phyloP scores from a whole-genome alignment of 805 yeast species.

The Yarrowia deformans region DNA sequence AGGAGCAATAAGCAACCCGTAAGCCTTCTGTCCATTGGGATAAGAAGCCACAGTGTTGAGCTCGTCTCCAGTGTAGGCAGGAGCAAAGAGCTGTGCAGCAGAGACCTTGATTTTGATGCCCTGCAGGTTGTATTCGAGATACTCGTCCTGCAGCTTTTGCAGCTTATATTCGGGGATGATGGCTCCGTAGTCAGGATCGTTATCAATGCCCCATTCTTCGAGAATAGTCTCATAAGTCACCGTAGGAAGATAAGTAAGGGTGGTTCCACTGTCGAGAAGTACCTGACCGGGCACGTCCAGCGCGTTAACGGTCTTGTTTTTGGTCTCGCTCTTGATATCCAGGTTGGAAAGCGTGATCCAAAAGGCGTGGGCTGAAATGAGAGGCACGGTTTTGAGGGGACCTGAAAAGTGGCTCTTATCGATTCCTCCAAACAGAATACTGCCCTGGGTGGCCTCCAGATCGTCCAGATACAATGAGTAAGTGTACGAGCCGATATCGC shows the following conservation, averaged over 20 bases:
- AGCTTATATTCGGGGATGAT: slow-evolving; percentile 48
- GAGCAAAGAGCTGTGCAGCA: slow-evolving; percentile 66
- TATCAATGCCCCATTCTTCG: slow-evolving; percentile 62
- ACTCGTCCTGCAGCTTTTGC: slow-evolving; percentile 82
- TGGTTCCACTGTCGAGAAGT: slow-evolving; percentile 63
- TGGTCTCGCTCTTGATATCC: slow-evolving; percentile 39
- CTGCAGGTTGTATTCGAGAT: slow-evolving; percentile 84
- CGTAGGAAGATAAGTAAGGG: slow-evolving; percentile 57
- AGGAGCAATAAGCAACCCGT: not conserved
- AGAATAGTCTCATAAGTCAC: slow-evolving; percentile 46
- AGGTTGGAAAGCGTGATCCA: slow-evolving; percentile 34
- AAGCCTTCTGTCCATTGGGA: slow-evolving; percentile 38
- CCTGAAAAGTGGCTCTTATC: slow-evolving; percentile 42
- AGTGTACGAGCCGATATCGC: slow-evolving; percentile 52
- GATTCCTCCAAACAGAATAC: slow-evolving; percentile 45
- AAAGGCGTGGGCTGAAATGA: slow-evolving; percentile 46
- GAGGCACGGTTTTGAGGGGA: slow-evolving; percentile 48
- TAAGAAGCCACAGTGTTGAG: slow-evolving; percentile 45
- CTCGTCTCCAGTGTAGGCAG: slow-evolving; percentile 41
- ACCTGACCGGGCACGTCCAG: slow-evolving; percentile 39
- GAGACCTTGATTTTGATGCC: slow-evolving; percentile 93
- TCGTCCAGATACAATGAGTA: slow-evolving; percentile 56
- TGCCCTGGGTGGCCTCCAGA: slow-evolving; percentile 45
- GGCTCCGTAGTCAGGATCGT: slow-evolving; percentile 51
- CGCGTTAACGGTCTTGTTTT: slow-evolving; percentile 48